Evolutionary conservation across 106 monocot genomes (phyloP), one percentile per base, ranked within the genome.

Genomic region (Dendrobium catenatum): DNA sequence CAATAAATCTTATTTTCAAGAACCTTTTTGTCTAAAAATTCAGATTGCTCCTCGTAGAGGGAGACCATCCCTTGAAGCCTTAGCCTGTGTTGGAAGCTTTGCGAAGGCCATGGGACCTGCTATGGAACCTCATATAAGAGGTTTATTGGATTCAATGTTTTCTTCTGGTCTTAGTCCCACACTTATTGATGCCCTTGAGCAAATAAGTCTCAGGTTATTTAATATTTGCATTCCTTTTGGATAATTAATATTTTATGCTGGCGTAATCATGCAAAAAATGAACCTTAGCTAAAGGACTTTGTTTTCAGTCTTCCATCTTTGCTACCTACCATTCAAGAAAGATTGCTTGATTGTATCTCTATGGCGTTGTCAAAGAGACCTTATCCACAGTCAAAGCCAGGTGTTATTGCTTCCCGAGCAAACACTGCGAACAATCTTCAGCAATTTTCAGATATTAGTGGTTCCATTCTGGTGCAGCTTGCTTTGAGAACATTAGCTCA

Each of bases 31-130:
- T 72, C 27, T 56, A 18, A 40, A 18, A 75, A 49, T 67, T 10
- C 86, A 98, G 97, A 98, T 98, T 91, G 94, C 95, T 81, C 97
- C 97, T 80, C 94, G 97, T 66, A 89, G 87, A 79, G 97, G 97
- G 55, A 92, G 81, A 76, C 95, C 97, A 79, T 98, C 97, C 4
- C 79, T 87, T 44, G 97, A 98, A 85, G 97, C 97, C n/a, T 80
- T 98, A 77, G 80, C 93, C 76, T 98, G 97, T 86, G 91, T 98
- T 18, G 97, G 97, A 74, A 95, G 86, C 85, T 98, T 98, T 79
- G 92, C 97, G 15, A 88, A 89, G 80, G 94, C 97, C 37, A 95
- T 95, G 92, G 87, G 88, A 68, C 33, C 83, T 80, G 90, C 92
- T 51, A 95, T 98, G 94, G 97, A 98, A 81, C 90, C 97, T 67